Percentiles rank a stretch among this genome's conserved stretches.
These are phyloP conservation scores for Fraxinus pennsylvanica DNA, from an alignment of 257 asterid species.

Conservation along the genomic window DNA sequence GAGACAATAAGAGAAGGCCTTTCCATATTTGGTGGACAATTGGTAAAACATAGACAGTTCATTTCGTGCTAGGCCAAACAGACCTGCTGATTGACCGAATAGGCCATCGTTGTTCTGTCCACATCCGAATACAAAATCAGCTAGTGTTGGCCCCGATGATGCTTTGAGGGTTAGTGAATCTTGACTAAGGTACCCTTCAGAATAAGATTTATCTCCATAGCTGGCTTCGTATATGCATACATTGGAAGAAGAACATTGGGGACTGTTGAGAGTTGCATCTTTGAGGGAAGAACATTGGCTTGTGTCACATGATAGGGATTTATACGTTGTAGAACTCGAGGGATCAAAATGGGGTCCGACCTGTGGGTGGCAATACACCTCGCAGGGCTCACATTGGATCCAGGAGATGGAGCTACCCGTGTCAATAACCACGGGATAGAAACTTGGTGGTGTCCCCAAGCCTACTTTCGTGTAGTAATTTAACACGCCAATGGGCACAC, in stretches of 20 bases:
- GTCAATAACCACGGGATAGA: slow-evolving; percentile 49
- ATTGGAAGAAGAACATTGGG: slow-evolving; percentile 39
- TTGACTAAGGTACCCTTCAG: slow-evolving; percentile 44
- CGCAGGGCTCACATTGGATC: slow-evolving; percentile 15
- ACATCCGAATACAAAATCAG: slow-evolving; percentile 50
- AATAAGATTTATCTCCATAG: slow-evolving; percentile 48
- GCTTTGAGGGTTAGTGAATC: slow-evolving; percentile 40
- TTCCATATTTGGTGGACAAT: slow-evolving; percentile 43
- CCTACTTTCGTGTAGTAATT: slow-evolving; percentile 57
- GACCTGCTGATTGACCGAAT: slow-evolving; percentile 51
- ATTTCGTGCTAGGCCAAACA: slow-evolving; percentile 49
- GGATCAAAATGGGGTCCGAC: slow-evolving; percentile 44
- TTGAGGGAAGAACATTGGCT: slow-evolving; percentile 42
- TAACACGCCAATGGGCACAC: slow-evolving; percentile 35
- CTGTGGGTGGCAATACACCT: slow-evolving; percentile 50
- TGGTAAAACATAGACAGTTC: slow-evolving; percentile 51
- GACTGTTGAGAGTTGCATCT: slow-evolving; percentile 48
- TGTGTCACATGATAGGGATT: slow-evolving; percentile 32
- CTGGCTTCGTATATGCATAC: slow-evolving; percentile 41
- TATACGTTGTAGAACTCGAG: slow-evolving; percentile 38
- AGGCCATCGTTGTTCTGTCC: slow-evolving; percentile 51
- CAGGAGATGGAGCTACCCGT: slow-evolving; percentile 62
- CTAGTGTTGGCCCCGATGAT: slow-evolving; percentile 15
- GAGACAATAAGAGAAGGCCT: slow-evolving; percentile 50
- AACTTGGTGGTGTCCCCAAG: slow-evolving; percentile 50